A percentile compares a stretch with the other conserved stretches of the same genome.
Evolutionary conservation across 2,329 filamentous ascomycete genomes (phyloP).

Genomic region (Talaromyces funiculosus): DNA sequence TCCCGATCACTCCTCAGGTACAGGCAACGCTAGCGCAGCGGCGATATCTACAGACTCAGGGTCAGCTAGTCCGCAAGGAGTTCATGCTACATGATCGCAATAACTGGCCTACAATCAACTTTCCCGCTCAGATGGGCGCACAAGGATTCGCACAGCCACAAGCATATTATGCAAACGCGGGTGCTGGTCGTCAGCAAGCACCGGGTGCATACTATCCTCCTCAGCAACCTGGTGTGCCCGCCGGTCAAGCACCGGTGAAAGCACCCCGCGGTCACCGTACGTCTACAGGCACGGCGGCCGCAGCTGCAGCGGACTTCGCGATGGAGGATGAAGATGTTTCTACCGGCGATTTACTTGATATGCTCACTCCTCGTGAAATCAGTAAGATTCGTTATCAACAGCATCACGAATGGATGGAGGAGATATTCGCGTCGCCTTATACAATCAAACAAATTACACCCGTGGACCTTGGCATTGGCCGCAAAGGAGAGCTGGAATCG

Average conservation of each 20-base stretch:
- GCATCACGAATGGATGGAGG: slow-evolving; percentile 99
- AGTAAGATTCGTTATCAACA: slow-evolving; percentile 82
- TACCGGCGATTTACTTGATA: slow-evolving; percentile 82
- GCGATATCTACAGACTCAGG: slow-evolving; percentile 62
- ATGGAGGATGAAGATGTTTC: slow-evolving; percentile 86
- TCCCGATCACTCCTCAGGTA: slow-evolving; percentile 43
- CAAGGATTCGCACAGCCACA: slow-evolving; percentile 48
- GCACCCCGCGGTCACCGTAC: slow-evolving; percentile 41
- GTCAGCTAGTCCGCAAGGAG: slow-evolving; percentile 80
- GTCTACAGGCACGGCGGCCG: slow-evolving; percentile 31
- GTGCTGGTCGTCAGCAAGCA: slow-evolving; percentile 30
- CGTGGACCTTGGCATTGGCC: slow-evolving; percentile 77
- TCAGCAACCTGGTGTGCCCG: slow-evolving; percentile 18
- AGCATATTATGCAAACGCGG: slow-evolving; percentile 36
- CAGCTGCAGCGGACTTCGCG: slow-evolving; percentile 40
- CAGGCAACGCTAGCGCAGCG: slow-evolving; percentile 44
- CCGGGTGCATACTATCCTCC: slow-evolving; percentile 26
- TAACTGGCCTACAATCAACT: slow-evolving; percentile 82
- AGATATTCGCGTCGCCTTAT: slow-evolving; percentile 88
- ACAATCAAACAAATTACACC: slow-evolving; percentile 78
- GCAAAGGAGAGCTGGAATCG: slow-evolving; percentile 72
- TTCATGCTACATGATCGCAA: slow-evolving; percentile 88
- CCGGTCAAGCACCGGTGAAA: slow-evolving; percentile 26
- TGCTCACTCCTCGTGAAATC: slow-evolving; percentile 82
- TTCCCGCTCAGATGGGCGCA: slow-evolving; percentile 51